Base-by-base conservation (phyloP, 768 basidiomycete genomes). In the Phaeotremella skinneri region DNA sequence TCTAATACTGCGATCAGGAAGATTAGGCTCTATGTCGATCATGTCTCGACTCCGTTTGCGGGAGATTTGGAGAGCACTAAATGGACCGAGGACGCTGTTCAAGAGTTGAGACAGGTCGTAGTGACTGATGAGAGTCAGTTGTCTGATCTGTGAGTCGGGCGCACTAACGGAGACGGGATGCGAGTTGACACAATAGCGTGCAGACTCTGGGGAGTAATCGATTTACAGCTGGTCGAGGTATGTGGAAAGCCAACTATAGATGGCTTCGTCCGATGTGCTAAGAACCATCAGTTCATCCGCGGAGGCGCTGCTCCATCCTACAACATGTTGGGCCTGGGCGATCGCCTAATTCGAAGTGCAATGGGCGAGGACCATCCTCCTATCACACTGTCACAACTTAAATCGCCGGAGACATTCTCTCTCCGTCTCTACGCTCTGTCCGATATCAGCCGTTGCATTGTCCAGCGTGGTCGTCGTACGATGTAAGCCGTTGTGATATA, bases 121-220 rank as follows among this genome's bases (percentile, higher is more conserved):
- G 60, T 65, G 2, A 61, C 59, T 9, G 60, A 65, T 20, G 31
- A 52, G 31, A 43, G 42, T n/a, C 59, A 61, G 14, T 29, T 65
- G 21, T 65, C 63, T 16, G 63, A 65, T 27, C 37, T 65, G 63
- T 65, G 37, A 57, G 63, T 58, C 1, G 17, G 25, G 9, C 9
- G 23, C n/a, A n/a, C n/a, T n/a, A n/a, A n/a, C n/a, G n/a, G n/a
- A n/a, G n/a, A n/a, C n/a, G n/a, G 6, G 29, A 20, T 32, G 9
- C 21, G 17, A 41, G 48, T 34, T 62, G 32, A 54, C 34, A 2
- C 5, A n/a, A n/a, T n/a, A n/a, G n/a, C n/a, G n/a, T 29, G 21
- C 29, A 64, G 63, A 21, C 50, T 64, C 16, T 64, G 63, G 63
- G 63, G 63, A 5, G 63, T 64, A 37, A 64, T 64, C 23, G 63